Base-by-base conservation (phyloP, 768 basidiomycete genomes). In the Termitomyces sp. region DNA sequence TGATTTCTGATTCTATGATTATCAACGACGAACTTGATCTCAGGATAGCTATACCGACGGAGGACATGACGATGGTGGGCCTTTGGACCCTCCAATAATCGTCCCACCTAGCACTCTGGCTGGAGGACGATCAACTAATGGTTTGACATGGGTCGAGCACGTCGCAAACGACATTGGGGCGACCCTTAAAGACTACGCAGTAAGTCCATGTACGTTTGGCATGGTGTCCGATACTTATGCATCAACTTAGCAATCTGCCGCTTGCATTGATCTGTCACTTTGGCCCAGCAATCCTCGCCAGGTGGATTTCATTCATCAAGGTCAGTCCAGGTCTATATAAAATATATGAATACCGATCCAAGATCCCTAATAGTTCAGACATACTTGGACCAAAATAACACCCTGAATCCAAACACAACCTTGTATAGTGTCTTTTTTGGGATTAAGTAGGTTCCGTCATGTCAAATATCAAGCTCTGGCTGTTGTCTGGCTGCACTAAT, bases 391-490 rank as follows among this genome's bases (percentile, higher is more conserved):
- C 80, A 81, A 57, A 66, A 67, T 0, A 68, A 83, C 58, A 51
- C 68, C 0, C 67, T 82, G 6, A 70, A 81, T 58, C 73, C 80
- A 0, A 64, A 68, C 1, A 78, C 77, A 2, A 81, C 81, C 3
- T 66, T 83, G 7, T 83, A 80, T 52, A 72, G 73, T 1, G 62
- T 79, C 9, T 83, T 83, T 63, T 81, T 82, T 57, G 81, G 81
- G 10, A 83, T 81, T 54, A 82, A 80, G 79, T 79, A 54, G 52
- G 76, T 60, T 17, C 17, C 11, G 12, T 16, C 4, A 21, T 14
- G 23, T 49, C 27, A 28, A 46, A 11, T 45, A 11, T 17, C 10
- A 21, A n/a, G 23, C 32, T 34, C 23, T 16, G 11, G 14, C 21
- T 12, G 17, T n/a, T n/a, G n/a, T n/a, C n/a, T n/a, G 14, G 8